A percentile compares a stretch with the other conserved stretches of the same genome.
These are phyloP conservation scores for Ustilago nuda DNA, from an alignment of 1,284 basidiomycete genomes.

Conservation along the genomic window DNA sequence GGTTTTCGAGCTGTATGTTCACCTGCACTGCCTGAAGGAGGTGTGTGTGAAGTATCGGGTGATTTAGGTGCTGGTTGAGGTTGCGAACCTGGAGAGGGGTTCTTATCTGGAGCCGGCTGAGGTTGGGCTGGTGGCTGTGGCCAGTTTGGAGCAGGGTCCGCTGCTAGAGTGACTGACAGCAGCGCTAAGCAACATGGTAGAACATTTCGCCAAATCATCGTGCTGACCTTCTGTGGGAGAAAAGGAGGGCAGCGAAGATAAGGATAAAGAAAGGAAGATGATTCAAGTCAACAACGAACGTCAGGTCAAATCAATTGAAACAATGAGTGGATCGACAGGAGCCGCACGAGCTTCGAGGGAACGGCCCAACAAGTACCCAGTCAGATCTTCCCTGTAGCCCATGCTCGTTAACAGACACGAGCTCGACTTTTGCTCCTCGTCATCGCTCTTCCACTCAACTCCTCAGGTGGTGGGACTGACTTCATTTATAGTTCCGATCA, in stretches of 20 bases:
- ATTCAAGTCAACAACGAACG: background rate
- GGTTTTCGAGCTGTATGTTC: background rate
- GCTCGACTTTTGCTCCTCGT: too few species aligned
- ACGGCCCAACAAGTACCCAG: too few species aligned
- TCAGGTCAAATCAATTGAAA: too few species aligned
- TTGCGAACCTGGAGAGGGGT: background rate
- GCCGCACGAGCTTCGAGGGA: too few species aligned
- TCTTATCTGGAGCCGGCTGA: background rate
- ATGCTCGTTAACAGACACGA: too few species aligned
- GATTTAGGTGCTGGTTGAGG: background rate
- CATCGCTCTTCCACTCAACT: too few species aligned
- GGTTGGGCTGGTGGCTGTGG: background rate
- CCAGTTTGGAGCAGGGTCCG: background rate
- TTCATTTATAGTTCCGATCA: background rate
- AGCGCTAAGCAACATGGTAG: background rate
- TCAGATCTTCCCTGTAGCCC: too few species aligned
- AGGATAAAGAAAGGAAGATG: background rate
- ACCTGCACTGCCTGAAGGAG: background rate
- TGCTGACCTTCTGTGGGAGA: background rate
- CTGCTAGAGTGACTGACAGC: conserved; percentile 1
- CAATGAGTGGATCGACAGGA: too few species aligned
- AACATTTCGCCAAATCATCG: conserved; percentile 2
- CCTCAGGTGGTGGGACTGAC: background rate
- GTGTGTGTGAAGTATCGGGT: background rate
- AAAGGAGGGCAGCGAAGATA: background rate